Evolutionary conservation across 139 green algal genomes (phyloP).

Genomic region (Micractinium conductrix): DNA sequence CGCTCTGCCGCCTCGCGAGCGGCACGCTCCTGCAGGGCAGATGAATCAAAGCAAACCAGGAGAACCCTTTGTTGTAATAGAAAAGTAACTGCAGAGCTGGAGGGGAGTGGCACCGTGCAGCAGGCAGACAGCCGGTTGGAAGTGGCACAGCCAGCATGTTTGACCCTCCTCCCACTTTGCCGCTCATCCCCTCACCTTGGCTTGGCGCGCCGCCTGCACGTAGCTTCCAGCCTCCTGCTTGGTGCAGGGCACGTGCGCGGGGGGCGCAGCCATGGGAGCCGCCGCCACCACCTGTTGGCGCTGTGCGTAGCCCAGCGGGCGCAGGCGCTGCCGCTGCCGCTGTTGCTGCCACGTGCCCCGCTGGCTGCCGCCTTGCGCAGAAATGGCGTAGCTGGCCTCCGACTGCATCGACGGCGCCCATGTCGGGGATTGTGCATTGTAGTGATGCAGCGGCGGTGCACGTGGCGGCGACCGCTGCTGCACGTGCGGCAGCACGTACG

Average conservation of each 20-base stretch:
- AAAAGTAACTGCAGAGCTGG: too few relatives aligned
- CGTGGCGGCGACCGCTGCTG: not conserved
- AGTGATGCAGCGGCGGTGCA: too few relatives aligned
- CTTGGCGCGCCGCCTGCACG: not conserved
- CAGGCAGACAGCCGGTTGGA: too few relatives aligned
- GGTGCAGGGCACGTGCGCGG: not conserved
- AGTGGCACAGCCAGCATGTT: too few relatives aligned
- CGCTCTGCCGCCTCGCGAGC: conserved; percentile 16
- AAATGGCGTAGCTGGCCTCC: too few relatives aligned
- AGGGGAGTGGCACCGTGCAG: too few relatives aligned
- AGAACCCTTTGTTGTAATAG: too few relatives aligned
- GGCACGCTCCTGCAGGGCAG: conserved; percentile 5
- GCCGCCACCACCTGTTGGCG: not conserved
- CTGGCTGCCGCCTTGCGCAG: too few relatives aligned
- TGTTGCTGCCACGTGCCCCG: not conserved
- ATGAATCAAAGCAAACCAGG: not conserved
- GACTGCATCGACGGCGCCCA: too few relatives aligned
- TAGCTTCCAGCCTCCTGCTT: conserved; percentile 6
- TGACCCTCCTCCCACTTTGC: too few relatives aligned
- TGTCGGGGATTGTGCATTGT: too few relatives aligned
- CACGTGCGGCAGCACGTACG: not conserved
- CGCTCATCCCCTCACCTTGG: conserved; percentile 2
- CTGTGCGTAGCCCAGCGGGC: not conserved
- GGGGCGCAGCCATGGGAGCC: not conserved
- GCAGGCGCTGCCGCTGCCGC: not conserved